Percentiles rank a stretch among this genome's conserved stretches.
Evolutionary conservation across 2,329 filamentous ascomycete species (phyloP).

Genomic region (Lizonia empirigonia): DNA sequence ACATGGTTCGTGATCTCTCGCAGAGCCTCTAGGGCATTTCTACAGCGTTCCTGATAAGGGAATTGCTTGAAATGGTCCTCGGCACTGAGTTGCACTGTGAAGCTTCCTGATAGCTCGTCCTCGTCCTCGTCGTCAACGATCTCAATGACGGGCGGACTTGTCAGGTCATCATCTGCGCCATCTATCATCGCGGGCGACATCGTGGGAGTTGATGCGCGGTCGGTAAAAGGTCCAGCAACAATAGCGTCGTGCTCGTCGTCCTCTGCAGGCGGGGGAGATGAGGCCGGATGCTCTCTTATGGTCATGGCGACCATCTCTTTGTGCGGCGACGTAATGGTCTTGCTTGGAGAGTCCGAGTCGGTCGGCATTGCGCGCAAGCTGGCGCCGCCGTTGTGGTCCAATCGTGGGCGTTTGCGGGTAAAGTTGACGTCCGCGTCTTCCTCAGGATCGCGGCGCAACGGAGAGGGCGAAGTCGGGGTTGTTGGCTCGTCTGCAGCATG

Average conservation of each 20-base stretch:
- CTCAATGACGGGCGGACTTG: conserved; percentile 47
- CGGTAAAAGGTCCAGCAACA: not conserved
- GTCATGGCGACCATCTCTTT: conserved; percentile 47
- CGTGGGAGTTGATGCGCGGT: not conserved
- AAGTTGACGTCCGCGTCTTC: conserved; percentile 53
- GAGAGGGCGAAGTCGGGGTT: conserved; percentile 34
- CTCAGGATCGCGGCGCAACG: conserved; percentile 50
- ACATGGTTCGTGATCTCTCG: conserved; percentile 31
- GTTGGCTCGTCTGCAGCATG: conserved; percentile 39
- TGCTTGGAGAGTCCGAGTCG: conserved; percentile 25
- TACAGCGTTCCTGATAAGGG: conserved; percentile 27
- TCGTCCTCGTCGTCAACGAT: conserved; percentile 46
- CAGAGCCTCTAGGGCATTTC: not conserved
- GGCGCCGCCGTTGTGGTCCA: conserved; percentile 48
- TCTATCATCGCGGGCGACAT: conserved; percentile 23
- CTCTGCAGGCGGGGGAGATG: conserved; percentile 31
- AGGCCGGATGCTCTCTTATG: conserved; percentile 45
- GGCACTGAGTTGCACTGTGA: conserved; percentile 30
- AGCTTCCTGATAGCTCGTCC: conserved; percentile 11
- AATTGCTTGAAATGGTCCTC: conserved; percentile 42
- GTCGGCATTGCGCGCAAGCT: conserved; percentile 40
- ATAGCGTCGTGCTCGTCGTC: conserved; percentile 20
- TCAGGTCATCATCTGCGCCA: conserved; percentile 21
- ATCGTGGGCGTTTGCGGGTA: conserved; percentile 53
- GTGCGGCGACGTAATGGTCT: conserved; percentile 21